Evolutionary conservation across 2,329 filamentous ascomycete species (phyloP), one percentile per base, ranked within the genome.

Genomic region (Neofusicoccum kwambonambiense): DNA sequence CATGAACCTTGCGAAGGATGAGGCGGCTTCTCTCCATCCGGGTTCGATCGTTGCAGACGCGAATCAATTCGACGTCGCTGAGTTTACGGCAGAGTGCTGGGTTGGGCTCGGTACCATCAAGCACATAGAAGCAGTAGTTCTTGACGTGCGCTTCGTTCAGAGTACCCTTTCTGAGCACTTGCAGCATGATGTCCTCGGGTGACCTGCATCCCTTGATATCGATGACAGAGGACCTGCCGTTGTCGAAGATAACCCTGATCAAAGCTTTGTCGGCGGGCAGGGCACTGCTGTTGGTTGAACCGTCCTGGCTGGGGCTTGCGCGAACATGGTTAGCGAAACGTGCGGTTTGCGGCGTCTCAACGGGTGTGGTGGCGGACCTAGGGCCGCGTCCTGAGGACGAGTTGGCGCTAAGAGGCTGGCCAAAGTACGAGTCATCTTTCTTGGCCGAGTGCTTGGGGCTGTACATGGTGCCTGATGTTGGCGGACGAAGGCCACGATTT

Each of bases 41-140:
- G 67, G 88, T 90, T 68, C 89, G 86, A 71, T 97, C 93, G 72
- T 92, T 93, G 77, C 96, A 96, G 63, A 98, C 91, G 67, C 92
- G 89, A 84, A 95, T 91, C 11, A 99, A 82, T 75, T 99, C 95
- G 4, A 88, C 89, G 72, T 99, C 95, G 39, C 89, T 89, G 44
- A 98, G 83, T 57, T 91, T 88, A 66, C 93, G 89, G 75, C 92
- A 96, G 73, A 93, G 88, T 57, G 85, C 86, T 35, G 92, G 90
- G 70, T 95, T 90, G 1, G 93, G 89, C 54, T 97, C 92, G 44
- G 92, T 82, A 58, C 93, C 94, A 69, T 92, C 89, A 65, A 98
- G 83, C 0, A 97, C 90, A 83, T 95, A 98, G 80, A 99, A 98
- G 81, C 93, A 97, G 79, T 97, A 98, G 73, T 96, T 97, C 72